These are phyloP conservation scores for Colletotrichum chlorophyti DNA, from an alignment of 2,329 filamentous ascomycete species.

Conservation along the genomic window DNA sequence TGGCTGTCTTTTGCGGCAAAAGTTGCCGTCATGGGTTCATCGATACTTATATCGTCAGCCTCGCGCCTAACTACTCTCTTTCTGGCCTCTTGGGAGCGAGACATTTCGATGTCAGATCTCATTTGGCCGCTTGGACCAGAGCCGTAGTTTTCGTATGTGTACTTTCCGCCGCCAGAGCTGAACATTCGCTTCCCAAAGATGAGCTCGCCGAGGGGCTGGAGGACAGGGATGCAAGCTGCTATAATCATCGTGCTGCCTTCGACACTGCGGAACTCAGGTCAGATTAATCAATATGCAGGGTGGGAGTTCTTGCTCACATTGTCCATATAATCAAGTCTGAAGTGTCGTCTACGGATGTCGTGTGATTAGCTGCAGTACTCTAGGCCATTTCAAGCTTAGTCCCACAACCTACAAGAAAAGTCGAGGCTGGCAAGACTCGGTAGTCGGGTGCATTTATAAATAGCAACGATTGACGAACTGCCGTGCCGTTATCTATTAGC, in stretches of 20 bases:
- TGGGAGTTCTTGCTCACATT: constrained; percentile 36
- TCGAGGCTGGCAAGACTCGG: constrained; percentile 36
- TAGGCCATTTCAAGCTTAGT: too few species aligned
- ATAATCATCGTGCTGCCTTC: constrained; percentile 43
- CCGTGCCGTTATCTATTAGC: not conserved
- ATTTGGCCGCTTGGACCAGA: not conserved
- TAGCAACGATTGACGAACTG: constrained; percentile 35
- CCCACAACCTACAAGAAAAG: constrained; percentile 35
- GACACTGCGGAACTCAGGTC: constrained; percentile 30
- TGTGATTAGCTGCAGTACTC: not conserved
- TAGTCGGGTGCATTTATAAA: constrained; percentile 43
- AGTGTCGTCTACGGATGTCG: constrained; percentile 37
- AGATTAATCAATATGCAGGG: too few species aligned
- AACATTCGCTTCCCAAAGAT: constrained; percentile 27
- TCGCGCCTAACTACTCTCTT: not conserved
- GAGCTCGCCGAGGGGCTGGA: constrained; percentile 36
- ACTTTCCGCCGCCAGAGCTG: not conserved
- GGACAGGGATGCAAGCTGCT: constrained; percentile 42
- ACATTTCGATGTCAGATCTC: not conserved
- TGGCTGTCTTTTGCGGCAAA: not conserved
- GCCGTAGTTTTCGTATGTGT: constrained; percentile 7
- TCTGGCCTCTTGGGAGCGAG: not conserved
- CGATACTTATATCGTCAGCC: not conserved
- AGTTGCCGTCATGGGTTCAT: not conserved
- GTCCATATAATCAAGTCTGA: constrained; percentile 54